Evolutionary conservation across 768 basidiomycete genomes (phyloP).

Genomic region (Tulasnella sp.): DNA sequence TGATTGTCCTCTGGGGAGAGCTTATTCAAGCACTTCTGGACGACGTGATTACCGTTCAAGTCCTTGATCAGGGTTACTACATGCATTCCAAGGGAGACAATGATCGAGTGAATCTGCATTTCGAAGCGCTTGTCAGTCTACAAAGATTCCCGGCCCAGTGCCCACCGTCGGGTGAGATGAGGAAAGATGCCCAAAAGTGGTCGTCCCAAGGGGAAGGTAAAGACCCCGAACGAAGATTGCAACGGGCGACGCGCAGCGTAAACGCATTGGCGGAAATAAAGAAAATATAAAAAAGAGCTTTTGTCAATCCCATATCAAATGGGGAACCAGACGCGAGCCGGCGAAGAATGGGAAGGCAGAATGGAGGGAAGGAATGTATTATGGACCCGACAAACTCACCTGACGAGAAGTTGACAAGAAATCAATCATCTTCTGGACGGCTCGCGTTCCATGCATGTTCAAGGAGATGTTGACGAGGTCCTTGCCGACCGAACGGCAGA

Average conservation of each 20-base stretch:
- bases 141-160: not conserved
- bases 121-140: constrained; percentile 80
- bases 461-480: constrained; percentile 97
- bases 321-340: constrained; percentile 16
- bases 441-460: constrained; percentile 99
- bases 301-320: constrained; percentile 20
- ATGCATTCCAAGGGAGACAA: constrained; percentile 91
- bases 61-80: constrained; percentile 99
- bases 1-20: constrained; percentile 98
- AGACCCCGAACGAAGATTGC: constrained; percentile 41
- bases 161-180: constrained; percentile 32
- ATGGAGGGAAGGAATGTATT: constrained; percentile 3
- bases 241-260: constrained; percentile 41
- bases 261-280: constrained; percentile 10
- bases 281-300: constrained; percentile 19
- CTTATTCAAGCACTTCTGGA: constrained; percentile 99
- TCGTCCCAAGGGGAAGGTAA: not conserved
- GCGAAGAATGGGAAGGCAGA: not conserved
- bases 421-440: constrained; percentile 99
- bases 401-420: constrained; percentile 93
- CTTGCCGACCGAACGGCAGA: constrained; percentile 96
- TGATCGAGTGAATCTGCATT: constrained; percentile 93
- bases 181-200: not conserved
- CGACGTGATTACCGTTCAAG: constrained; percentile 94
- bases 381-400: constrained; percentile 51